Evolutionary conservation across 345 rosid species (phyloP), one percentile per base, ranked within the genome.

Genomic region (Citrus medica): DNA sequence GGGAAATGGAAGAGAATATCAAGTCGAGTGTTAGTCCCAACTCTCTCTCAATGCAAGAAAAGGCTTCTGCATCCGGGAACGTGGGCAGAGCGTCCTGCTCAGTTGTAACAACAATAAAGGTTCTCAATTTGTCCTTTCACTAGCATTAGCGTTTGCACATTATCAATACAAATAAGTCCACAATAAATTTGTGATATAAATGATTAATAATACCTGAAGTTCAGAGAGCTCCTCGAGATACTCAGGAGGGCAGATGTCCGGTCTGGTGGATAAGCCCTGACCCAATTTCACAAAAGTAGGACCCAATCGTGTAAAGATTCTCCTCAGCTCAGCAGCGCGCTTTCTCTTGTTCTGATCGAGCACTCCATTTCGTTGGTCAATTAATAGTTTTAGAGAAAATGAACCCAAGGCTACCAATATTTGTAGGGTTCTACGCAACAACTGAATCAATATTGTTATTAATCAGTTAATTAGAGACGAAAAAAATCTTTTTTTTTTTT

Each of bases 271-370:
- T 76, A 96, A 82, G 33, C 98, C 99, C 85, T 96, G 99, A 69
- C 99, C 99, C 5, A 96, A 79, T 82, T 96, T 96, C n/a, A 96
- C 98, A 65, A 96, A 96, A 74, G 99, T 92, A 42, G 99, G 97
- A 1, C 99, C 99, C 28, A 96, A 82, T 77, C 93, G 88, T 56
- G 95, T 94, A 85, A 96, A 93, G 25, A 91, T 93, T 13, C 51
- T 72, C 19, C 93, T 81, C 73, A 96, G 87, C 81, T 96, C 90
- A 73, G 61, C 74, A 0, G 94, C 98, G 66, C 98, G 87, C 84
- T 73, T 84, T 81, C 88, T 90, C 93, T 92, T 96, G 71, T 96
- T 93, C 61, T 63, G 82, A 37, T 92, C 90, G 51, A 92, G 76
- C 53, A 68, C 78, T 17, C 97, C 97, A 62, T 84, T 89, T 78